Evolutionary conservation across 805 yeast species (phyloP), one percentile per base, ranked within the genome.

Genomic region (Sugiyamaella chiloensis): DNA sequence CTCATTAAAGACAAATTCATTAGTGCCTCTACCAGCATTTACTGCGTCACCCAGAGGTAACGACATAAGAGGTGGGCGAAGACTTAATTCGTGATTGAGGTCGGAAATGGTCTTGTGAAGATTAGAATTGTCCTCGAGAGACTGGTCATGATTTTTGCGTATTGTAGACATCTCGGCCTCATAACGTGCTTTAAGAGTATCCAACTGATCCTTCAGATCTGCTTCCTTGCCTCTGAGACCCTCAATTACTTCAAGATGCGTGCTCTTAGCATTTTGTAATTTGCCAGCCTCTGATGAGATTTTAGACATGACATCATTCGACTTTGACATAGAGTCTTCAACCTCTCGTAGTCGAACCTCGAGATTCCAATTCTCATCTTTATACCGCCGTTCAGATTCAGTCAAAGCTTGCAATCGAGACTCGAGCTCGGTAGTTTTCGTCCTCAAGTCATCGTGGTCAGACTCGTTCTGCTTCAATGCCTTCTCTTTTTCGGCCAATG

Each of bases 321-420:
- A 52, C 19, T 51, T 49, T n/a, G 60, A 40, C 24, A 56, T 21
- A 32, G 61, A 55, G 3, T 54, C 48, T 30, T 51, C 51, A 9
- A 58, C 55, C 37, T 63, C 63, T 41, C 67, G 65, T 5, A 67
- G 47, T 40, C 63, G 60, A 19, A 62, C 52, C 42, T 65, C 69
- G 27, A 68, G 56, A 34, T 66, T 59, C 72, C 72, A 67, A 40
- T 67, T 63, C 34, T 64, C 69, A 19, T 64, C 67, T 31, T 62
- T 59, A 50, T 53, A 56, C 8, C 56, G 52, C 46, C 58, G 56
- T 40, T 60, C 64, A 1, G 61, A 45, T 31, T 48, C 57, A 23
- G 52, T 50, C 17, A 57, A 46, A 5, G 52, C 48, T 7, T 50
- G 51, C 20, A 53, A 50, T 31, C 51, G 34, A n/a, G 47, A 50